These are phyloP conservation scores for Echria macrotheca DNA, from an alignment of 495 filamentous ascomycete species.

Conservation along the genomic window DNA sequence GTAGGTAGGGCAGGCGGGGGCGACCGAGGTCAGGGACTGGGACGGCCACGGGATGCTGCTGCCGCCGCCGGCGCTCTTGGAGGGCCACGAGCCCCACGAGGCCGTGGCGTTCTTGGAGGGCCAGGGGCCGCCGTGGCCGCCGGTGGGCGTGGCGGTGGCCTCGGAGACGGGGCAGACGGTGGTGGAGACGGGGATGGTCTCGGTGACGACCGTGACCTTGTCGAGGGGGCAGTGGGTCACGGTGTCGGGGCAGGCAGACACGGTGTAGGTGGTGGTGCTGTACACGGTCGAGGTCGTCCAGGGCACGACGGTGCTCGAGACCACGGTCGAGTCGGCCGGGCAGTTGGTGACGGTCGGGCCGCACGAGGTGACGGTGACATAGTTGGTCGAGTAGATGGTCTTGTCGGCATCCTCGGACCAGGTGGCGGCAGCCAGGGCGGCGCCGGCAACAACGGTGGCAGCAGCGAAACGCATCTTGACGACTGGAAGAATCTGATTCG, in stretches of 20 bases:
- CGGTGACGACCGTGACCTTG: conserved; percentile 34
- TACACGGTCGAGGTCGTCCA: conserved; percentile 41
- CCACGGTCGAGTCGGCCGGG: conserved; percentile 42
- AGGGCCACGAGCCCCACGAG: conserved; percentile 16
- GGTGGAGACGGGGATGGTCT: conserved; percentile 29
- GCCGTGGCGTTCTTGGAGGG: conserved; percentile 25
- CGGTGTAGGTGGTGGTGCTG: conserved; percentile 50
- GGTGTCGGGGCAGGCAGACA: conserved; percentile 55
- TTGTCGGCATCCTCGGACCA: conserved; percentile 21
- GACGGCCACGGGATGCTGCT: conserved; percentile 4
- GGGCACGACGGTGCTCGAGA: conserved; percentile 35
- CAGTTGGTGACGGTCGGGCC: conserved; percentile 46
- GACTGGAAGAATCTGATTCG: conserved; percentile 28
- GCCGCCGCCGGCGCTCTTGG: conserved; percentile 1
- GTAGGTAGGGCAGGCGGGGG: conserved; percentile 29
- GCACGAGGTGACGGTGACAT: conserved; percentile 54
- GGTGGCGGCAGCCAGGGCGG: conserved; percentile 36
- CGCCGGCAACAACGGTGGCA: conserved; percentile 46
- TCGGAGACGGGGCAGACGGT: conserved; percentile 29
- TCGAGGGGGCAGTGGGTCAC: conserved; percentile 57
- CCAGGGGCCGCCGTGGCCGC: conserved; percentile 4
- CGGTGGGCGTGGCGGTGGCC: conserved; percentile 15
- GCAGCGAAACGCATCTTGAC: conserved; percentile 53
- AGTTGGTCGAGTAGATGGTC: conserved; percentile 52
- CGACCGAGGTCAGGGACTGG: conserved; percentile 19